Evolutionary conservation across 1,284 basidiomycete species (phyloP).

Genomic region (Moniliophthora roreri): DNA sequence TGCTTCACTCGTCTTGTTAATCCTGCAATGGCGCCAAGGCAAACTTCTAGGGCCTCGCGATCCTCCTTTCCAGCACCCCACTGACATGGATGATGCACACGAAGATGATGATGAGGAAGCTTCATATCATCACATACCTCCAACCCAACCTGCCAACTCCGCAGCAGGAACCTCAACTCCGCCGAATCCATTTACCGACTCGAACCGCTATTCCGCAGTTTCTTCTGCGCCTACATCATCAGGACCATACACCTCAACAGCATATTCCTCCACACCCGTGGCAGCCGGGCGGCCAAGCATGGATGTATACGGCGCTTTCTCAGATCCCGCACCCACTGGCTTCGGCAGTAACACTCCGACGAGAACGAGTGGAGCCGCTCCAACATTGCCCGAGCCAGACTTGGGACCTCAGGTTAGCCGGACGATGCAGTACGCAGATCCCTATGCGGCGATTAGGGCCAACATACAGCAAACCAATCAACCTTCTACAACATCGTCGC

Average conservation of each 20-base stretch:
- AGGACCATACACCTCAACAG: slow-evolving; percentile 31
- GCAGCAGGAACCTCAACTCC: slow-evolving; percentile 32
- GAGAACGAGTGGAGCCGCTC: slow-evolving; percentile 24
- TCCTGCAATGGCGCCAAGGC: slow-evolving; percentile 74
- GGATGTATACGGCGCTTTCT: slow-evolving; percentile 86
- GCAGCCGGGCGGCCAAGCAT: slow-evolving; percentile 63
- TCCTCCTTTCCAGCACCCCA: slow-evolving; percentile 64
- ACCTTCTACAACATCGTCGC: slow-evolving; percentile 22
- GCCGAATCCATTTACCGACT: slow-evolving; percentile 52
- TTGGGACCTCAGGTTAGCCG: slow-evolving; percentile 63
- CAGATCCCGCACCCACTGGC: slow-evolving; percentile 75
- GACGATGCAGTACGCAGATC: slow-evolving; percentile 87
- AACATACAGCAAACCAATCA: slow-evolving; percentile 34
- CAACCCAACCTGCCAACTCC: slow-evolving; percentile 24
- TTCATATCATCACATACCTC: slow-evolving; percentile 43
- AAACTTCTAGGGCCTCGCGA: slow-evolving; percentile 62
- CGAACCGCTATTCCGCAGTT: slow-evolving; percentile 43
- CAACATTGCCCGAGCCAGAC: slow-evolving; percentile 35
- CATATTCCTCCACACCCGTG: slow-evolving; percentile 24
- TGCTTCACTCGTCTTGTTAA: slow-evolving; percentile 57
- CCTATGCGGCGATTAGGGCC: slow-evolving; percentile 74
- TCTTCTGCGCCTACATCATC: slow-evolving; percentile 31
- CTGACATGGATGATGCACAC: slow-evolving; percentile 39
- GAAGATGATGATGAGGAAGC: slow-evolving; percentile 52
- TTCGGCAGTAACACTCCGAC: slow-evolving; percentile 33